These are phyloP conservation scores for Colletotrichum salicis DNA, from an alignment of 2,329 filamentous ascomycete species.

Conservation along the genomic window DNA sequence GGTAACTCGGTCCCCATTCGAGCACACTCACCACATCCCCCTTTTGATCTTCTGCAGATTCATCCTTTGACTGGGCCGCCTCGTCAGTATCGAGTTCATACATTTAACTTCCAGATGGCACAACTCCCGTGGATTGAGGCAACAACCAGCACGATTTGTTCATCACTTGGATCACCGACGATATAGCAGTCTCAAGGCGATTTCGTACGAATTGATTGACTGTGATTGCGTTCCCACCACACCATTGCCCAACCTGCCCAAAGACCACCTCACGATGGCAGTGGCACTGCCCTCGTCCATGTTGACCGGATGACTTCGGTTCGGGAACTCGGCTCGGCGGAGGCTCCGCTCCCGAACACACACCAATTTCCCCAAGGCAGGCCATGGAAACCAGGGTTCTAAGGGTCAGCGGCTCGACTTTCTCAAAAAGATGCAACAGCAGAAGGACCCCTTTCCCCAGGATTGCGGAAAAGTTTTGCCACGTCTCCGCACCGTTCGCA, in stretches of 20 bases:
- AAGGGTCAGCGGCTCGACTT: conserved; percentile 2
- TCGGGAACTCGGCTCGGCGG: not conserved
- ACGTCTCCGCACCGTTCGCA: conserved; percentile 6
- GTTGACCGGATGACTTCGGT: not conserved
- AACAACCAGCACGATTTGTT: not conserved
- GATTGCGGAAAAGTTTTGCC: conserved; percentile 13
- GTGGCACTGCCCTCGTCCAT: not conserved
- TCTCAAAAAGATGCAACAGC: not conserved
- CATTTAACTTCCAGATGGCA: not conserved
- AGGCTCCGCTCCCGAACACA: not conserved
- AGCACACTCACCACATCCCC: not conserved
- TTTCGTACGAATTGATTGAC: not conserved
- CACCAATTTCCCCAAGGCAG: not conserved
- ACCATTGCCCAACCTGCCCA: not conserved
- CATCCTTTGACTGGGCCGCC: not conserved
- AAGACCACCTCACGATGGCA: not conserved
- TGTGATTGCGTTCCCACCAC: not conserved
- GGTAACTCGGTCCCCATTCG: not conserved
- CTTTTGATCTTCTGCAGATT: not conserved
- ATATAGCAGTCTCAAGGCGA: not conserved
- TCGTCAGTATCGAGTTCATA: not conserved
- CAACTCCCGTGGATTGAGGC: not conserved
- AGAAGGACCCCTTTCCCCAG: not conserved
- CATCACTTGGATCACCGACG: not conserved
- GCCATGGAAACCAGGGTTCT: not conserved